Percentiles rank a stretch among this genome's conserved stretches.
Evolutionary conservation across 192 early-diverging fungal species (phyloP).

Genomic region (Coemansia sp.): DNA sequence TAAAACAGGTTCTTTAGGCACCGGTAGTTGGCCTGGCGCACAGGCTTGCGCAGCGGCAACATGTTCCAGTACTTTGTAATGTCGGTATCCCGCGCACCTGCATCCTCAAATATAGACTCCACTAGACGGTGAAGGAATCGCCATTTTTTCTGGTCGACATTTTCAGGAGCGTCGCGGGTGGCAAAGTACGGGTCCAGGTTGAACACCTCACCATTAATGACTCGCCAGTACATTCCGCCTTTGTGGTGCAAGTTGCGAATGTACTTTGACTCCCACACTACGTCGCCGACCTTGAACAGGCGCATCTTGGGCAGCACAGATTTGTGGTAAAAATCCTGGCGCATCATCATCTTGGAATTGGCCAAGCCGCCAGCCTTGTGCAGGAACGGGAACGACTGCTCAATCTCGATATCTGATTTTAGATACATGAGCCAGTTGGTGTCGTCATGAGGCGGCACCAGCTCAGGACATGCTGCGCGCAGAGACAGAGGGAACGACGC

Average conservation of each 20-base stretch:
- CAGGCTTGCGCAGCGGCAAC: constrained; percentile 28
- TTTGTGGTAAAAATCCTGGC: constrained; percentile 57
- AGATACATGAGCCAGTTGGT: constrained; percentile 46
- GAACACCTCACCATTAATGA: constrained; percentile 67
- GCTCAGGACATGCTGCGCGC: constrained; percentile 58
- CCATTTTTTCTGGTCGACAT: constrained; percentile 49
- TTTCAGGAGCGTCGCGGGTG: constrained; percentile 53
- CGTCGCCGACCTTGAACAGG: constrained; percentile 56
- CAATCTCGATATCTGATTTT: constrained; percentile 24
- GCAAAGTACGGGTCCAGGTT: constrained; percentile 65
- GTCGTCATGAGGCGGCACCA: constrained; percentile 35
- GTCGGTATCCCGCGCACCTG: constrained; percentile 58
- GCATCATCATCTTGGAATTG: constrained; percentile 42
- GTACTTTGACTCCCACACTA: constrained; percentile 58
- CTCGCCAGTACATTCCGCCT: constrained; percentile 55
- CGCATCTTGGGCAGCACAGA: constrained; percentile 56
- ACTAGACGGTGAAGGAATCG: constrained; percentile 60
- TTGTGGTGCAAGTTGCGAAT: constrained; percentile 51
- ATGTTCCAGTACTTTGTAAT: constrained; percentile 58
- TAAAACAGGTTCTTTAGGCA: constrained; percentile 87
- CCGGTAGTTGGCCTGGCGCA: constrained; percentile 47
- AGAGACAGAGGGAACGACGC: constrained; percentile 63
- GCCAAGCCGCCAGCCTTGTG: constrained; percentile 40
- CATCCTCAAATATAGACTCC: constrained; percentile 61
- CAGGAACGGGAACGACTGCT: constrained; percentile 27